A percentile compares a stretch with the other conserved stretches of the same genome.
Evolutionary conservation across 2,329 filamentous ascomycete species (phyloP).

Genomic region (Neonectria hederae): DNA sequence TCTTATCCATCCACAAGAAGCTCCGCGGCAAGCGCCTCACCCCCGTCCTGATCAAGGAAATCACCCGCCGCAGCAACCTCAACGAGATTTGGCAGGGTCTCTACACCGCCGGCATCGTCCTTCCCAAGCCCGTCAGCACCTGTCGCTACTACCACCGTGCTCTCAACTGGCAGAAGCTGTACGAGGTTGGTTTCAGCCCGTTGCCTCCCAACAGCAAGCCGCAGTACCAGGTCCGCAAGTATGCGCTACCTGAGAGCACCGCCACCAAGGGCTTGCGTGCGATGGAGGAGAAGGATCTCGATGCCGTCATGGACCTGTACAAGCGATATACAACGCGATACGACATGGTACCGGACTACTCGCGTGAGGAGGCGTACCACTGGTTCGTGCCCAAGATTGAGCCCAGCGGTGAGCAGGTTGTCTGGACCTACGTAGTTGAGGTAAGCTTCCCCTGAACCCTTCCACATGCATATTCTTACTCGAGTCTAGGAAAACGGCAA

Average conservation of each 20-base stretch:
- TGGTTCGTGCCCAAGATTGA: conserved; percentile 80
- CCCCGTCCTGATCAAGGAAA: conserved; percentile 96
- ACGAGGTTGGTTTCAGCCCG: conserved; percentile 93
- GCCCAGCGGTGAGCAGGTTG: conserved; percentile 75
- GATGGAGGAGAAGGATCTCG: conserved; percentile 83
- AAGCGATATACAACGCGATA: conserved; percentile 81
- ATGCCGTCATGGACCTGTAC: conserved; percentile 77
- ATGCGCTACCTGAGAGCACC: conserved; percentile 80
- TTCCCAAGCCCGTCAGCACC: conserved; percentile 91
- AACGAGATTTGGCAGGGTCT: conserved; percentile 92
- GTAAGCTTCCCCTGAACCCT: conserved; percentile 49
- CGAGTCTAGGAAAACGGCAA: conserved; percentile 64
- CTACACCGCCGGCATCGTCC: conserved; percentile 90
- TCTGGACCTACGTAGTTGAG: conserved; percentile 95
- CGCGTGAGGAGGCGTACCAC: conserved; percentile 82
- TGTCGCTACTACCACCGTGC: conserved; percentile 96
- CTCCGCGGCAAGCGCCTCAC: conserved; percentile 91
- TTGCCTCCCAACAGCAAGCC: conserved; percentile 86
- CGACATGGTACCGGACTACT: conserved; percentile 85
- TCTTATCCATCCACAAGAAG: conserved; percentile 98
- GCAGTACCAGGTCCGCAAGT: conserved; percentile 85
- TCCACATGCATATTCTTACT: background rate
- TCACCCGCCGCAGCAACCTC: conserved; percentile 90
- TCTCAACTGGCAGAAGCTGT: conserved; percentile 94
- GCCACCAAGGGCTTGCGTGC: conserved; percentile 78